Base-by-base conservation (phyloP, 495 filamentous ascomycete species). In the Cenococcum geophilum region DNA sequence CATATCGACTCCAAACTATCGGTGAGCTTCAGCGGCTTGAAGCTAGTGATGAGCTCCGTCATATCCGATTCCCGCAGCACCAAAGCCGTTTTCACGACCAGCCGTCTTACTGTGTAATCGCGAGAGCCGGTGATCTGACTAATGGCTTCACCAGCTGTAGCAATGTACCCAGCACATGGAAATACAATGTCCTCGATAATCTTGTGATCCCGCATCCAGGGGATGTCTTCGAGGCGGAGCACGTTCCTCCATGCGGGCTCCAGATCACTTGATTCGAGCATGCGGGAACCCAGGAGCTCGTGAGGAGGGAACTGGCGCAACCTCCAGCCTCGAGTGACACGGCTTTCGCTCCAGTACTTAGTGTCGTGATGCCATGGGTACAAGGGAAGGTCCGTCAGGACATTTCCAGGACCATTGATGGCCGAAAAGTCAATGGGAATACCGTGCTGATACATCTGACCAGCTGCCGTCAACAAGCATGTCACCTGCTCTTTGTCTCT, bases 171-270 rank as follows among this genome's bases (percentile, higher is more conserved):
- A 1, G 75, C 74, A n/a, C 66, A 75, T 2, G 77, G 77, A 47
- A 75, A 77, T 1, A 79, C 60, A 43, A 68, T 58, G 25, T 71
- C 69, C 0, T 69, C 70, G 22, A 76, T 68, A 0, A 79, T 68
- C 32, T 70, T 59, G 58, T 79, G 76, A 34, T 79, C 72, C 11
- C 56, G 58, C 0, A 79, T 25, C 77, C 77, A 79, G 6, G 78
- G 78, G 2, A 75, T 61, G 20, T 77, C 75, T 9, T 71, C 57
- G n/a, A 75, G 52, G n/a, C 71, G 58, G 3, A 81, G 37, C 43
- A 76, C 70, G 48, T 76, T 68, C 32, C 77, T 65, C 77, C 77
- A 82, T 23, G 64, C 66, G 0, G 74, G 74, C 43, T 68, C 64
- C 18, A 66, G 5, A 6, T 34, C 16, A 4, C 5, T 27, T 1